phyloP scores from a whole-genome alignment of 2,329 filamentous ascomycete species.

The Periconia sp. region DNA sequence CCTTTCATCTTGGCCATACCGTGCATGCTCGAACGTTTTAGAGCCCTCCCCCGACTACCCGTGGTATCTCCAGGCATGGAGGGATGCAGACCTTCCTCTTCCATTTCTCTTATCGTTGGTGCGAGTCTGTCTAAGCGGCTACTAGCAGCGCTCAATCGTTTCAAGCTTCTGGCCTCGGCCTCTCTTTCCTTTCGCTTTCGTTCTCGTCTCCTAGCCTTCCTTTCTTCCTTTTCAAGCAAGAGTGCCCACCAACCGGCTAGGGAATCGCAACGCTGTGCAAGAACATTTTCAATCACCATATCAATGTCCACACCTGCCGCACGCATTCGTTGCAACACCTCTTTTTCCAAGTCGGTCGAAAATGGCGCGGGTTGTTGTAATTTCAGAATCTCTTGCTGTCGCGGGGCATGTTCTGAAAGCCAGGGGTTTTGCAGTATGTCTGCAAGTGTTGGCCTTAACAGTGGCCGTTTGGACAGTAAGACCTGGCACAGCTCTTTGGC shows the following conservation, averaged over 20 bases:
- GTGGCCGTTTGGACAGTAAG: constrained; percentile 86
- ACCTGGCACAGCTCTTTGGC: constrained; percentile 75
- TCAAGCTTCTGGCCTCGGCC: constrained; percentile 73
- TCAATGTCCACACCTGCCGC: constrained; percentile 94
- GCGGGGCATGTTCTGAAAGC: constrained; percentile 79
- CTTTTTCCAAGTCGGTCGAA: constrained; percentile 82
- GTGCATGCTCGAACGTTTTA: constrained; percentile 66
- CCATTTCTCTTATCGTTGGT: constrained; percentile 73
- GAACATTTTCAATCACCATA: constrained; percentile 88
- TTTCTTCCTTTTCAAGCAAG: constrained; percentile 88
- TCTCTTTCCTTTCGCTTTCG: constrained; percentile 84
- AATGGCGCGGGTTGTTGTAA: constrained; percentile 80
- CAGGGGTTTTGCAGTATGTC: constrained; percentile 90
- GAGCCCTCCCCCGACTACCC: constrained; percentile 72
- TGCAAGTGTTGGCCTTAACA: constrained; percentile 76
- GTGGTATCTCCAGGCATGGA: constrained; percentile 58
- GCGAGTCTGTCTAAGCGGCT: constrained; percentile 81
- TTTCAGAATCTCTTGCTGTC: constrained; percentile 87
- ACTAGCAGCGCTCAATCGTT: constrained; percentile 85
- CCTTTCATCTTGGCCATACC: constrained; percentile 20
- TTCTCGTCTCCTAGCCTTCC: constrained; percentile 79
- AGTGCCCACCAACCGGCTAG: constrained; percentile 96
- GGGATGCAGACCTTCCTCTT: constrained; percentile 66
- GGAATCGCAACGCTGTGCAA: constrained; percentile 85
- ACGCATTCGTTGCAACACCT: constrained; percentile 88